Percentiles rank a stretch among this genome's conserved stretches.
Evolutionary conservation across 164 flowering plant genomes (phyloP).

Genomic region (Malania oleifera): DNA sequence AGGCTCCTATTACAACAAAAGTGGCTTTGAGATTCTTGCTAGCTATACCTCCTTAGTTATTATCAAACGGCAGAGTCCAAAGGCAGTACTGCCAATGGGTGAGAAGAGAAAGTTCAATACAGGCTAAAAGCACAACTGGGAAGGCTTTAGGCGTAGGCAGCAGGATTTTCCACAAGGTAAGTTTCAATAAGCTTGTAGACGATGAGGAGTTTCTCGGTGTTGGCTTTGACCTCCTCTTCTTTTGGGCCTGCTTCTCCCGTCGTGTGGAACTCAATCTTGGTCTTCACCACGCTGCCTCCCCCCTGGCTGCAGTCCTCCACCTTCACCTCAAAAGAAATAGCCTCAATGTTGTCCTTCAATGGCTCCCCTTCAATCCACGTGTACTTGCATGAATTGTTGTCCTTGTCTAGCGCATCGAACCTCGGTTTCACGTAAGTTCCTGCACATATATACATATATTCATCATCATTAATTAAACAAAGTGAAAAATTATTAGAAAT

Average conservation of each 20-base stretch:
- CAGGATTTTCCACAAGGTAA: conserved; percentile 10
- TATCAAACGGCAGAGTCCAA: too few species aligned
- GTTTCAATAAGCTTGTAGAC: conserved; percentile 7
- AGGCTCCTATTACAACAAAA: too few species aligned
- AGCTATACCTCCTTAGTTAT: too few species aligned
- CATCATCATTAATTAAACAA: too few species aligned
- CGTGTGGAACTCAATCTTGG: background rate
- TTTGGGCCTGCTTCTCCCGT: conserved; percentile 1
- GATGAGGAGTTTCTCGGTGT: background rate
- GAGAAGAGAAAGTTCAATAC: too few species aligned
- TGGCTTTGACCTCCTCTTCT: conserved; percentile 7
- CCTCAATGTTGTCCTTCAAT: background rate
- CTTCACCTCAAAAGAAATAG: background rate
- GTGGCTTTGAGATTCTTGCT: too few species aligned
- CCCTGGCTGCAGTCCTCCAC: background rate
- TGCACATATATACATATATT: background rate
- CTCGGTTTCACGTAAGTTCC: background rate
- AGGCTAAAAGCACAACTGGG: too few species aligned
- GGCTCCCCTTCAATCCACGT: background rate
- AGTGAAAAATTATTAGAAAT: too few species aligned
- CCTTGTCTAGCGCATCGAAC: background rate
- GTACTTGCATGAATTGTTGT: background rate
- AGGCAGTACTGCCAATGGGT: too few species aligned
- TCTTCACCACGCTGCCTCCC: conserved; percentile 6
- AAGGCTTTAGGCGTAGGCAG: conserved; percentile 10